Evolutionary conservation across 225 moss, liverwort and hornwort species (phyloP), one percentile per base, ranked within the genome.

Genomic region (Straminergon stramineum): DNA sequence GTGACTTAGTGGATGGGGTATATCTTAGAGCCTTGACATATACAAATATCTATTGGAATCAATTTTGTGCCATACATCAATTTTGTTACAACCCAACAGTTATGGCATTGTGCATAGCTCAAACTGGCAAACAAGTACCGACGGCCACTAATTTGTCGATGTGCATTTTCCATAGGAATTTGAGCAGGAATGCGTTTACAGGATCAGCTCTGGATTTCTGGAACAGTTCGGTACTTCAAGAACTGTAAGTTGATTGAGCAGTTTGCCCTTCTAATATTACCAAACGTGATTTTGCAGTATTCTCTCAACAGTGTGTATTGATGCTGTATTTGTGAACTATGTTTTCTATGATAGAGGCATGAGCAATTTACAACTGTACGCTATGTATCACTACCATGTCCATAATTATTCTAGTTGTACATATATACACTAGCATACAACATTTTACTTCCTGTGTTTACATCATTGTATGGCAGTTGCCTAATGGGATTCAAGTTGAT

Each of bases 121-220:
- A 45, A 63, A 45, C 45, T 39, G 19, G 63, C 14, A 61, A 45
- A 45, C 32, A 45, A 45, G 5, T 62, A 21, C 55, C 37, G 69
- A n/a, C 28, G 27, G 19, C 12, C 55, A 56, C 61, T 82, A 23
- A 91, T 75, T 31, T 35, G 1, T 85, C 27, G 5, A 31, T 62
- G 22, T 61, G 5, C 37, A 37, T 64, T 39, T 13, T 64, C 30
- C 6, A 76, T 84, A 87, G 87, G 79, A 62, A 90, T 87, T 76
- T 90, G 85, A 90, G 90, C 87, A 35, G 87, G 35, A 92, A 92
- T 82, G 61, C 13, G 56, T 68, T 92, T 9, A 60, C 45, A 37
- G 88, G 92, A 68, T 41, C 88, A 53, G 61, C 75, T 68, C 18
- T 62, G 34, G 43, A 17, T 53, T 90, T 41, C 16, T 91, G 87